phyloP scores from a whole-genome alignment of 805 yeast species.

The Grigorovia humatica region DNA sequence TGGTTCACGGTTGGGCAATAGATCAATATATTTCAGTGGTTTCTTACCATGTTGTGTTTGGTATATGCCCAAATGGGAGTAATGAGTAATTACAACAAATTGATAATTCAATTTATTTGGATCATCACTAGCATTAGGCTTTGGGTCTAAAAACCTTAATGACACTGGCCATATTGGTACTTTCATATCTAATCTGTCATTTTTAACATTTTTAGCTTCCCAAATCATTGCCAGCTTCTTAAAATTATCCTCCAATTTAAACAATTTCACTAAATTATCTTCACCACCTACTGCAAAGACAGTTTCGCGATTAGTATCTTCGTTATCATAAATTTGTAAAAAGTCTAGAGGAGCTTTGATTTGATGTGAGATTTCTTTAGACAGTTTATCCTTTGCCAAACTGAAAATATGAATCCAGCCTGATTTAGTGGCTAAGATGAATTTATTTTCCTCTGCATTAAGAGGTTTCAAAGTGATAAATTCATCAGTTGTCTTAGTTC shows the following conservation, averaged over 20 bases:
- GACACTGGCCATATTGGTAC: conserved; percentile 72
- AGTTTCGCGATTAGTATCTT: conserved; percentile 26
- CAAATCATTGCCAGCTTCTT: conserved; percentile 34
- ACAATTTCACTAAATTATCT: conserved; percentile 40
- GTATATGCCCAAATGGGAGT: conserved; percentile 55
- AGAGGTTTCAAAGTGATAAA: conserved; percentile 29
- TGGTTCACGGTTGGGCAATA: conserved; percentile 23
- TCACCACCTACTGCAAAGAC: conserved; percentile 79
- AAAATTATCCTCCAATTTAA: conserved; percentile 9
- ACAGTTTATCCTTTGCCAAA: conserved; percentile 9
- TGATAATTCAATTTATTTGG: conserved; percentile 29
- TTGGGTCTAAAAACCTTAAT: conserved; percentile 36
- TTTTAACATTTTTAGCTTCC: conserved; percentile 74
- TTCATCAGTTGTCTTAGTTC: conserved; percentile 27
- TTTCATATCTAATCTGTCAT: conserved; percentile 64
- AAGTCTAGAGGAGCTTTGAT: conserved; percentile 38
- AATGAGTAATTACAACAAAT: conserved; percentile 52
- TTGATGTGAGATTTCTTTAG: conserved; percentile 11
- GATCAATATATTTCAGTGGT: conserved; percentile 39
- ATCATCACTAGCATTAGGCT: conserved; percentile 13
- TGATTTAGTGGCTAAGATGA: conserved; percentile 29
- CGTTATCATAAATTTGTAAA: conserved; percentile 36
- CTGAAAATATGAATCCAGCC: conserved; percentile 28
- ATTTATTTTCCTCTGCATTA: conserved; percentile 18
- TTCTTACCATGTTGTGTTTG: conserved; percentile 56